Conservation (phyloP, 2,329 filamentous ascomycete species). For the Xylaria sp. region DNA sequence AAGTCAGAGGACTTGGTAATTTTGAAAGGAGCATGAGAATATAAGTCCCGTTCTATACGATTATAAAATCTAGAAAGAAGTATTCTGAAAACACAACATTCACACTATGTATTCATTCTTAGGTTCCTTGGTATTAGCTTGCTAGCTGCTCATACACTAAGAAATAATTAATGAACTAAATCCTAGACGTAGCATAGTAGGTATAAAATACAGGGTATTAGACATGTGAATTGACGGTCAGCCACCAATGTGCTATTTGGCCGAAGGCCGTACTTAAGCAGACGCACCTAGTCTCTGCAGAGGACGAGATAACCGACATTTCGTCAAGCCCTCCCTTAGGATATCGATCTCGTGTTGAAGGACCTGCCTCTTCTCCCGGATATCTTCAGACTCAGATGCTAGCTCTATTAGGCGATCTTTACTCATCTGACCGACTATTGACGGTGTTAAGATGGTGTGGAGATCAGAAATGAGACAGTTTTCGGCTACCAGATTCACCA, state of each 20-base stretch:
- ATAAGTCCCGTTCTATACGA: no score
- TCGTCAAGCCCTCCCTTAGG: not conserved
- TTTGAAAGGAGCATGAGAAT: no score
- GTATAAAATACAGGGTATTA: no score
- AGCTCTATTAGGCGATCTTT: constrained; percentile 46
- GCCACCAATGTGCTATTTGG: not conserved
- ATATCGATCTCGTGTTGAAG: constrained; percentile 13
- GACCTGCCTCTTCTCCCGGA: constrained; percentile 14
- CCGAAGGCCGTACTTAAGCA: not conserved
- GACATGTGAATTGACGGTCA: no score
- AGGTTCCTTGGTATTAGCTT: no score
- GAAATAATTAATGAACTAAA: no score
- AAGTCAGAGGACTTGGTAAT: no score
- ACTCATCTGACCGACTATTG: constrained; percentile 50
- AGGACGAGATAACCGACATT: not conserved
- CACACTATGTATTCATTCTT: no score
- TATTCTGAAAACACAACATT: no score
- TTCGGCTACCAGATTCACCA: constrained; percentile 60
- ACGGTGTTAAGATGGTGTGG: constrained; percentile 54
- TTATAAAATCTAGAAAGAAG: no score
- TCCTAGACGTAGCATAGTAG: no score
- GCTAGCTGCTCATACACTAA: no score
- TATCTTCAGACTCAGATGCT: constrained; percentile 48
- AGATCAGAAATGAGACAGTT: constrained; percentile 58
- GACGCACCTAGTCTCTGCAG: constrained; percentile 2